Base-by-base conservation (phyloP, 768 basidiomycete genomes). In the Mycena indigotica region DNA sequence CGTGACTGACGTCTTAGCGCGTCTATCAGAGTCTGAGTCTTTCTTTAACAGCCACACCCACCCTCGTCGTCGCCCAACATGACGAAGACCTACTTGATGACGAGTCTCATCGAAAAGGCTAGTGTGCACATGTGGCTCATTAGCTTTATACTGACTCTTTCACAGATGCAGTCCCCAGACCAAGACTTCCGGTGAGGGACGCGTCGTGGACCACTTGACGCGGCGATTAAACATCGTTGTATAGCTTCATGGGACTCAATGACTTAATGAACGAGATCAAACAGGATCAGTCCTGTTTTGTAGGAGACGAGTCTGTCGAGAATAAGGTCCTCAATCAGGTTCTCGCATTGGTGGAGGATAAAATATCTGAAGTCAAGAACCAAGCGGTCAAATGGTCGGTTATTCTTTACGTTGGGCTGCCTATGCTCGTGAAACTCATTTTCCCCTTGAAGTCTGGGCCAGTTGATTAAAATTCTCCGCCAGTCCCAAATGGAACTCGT, bases 361-460 rank as follows among this genome's bases (percentile, higher is more conserved):
- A 88, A 73, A 98, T 95, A 64, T 94, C 94, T 6, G 97, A 99
- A 77, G 97, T 98, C 62, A 98, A 98, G 80, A 97, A 97, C 68
- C 89, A 93, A 71, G 93, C 94, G 2, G 96, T 97, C 12, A 94
- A 95, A 77, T 95, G 94, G 96, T 91, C 65, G 52, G 82, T 70
- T 29, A 48, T n/a, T 32, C 1, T 38, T n/a, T n/a, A n/a, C n/a
- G 24, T 23, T 29, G 12, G 12, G 53, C 28, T 21, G 29, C 17
- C 21, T 24, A 15, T 55, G 25, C 44, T 44, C 16, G 17, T n/a
- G 26, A 21, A 30, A n/a, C 64, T 58, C 50, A 63, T 56, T 19
- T 54, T 41, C 38, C 3, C 44, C 5, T 8, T 59, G 6, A 56
- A 98, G 95, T 67, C 76, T 98, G 35, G 95, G 93, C 13, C 88